phyloP scores from a whole-genome alignment of 495 filamentous ascomycete species.

The Penicillium herquei region DNA sequence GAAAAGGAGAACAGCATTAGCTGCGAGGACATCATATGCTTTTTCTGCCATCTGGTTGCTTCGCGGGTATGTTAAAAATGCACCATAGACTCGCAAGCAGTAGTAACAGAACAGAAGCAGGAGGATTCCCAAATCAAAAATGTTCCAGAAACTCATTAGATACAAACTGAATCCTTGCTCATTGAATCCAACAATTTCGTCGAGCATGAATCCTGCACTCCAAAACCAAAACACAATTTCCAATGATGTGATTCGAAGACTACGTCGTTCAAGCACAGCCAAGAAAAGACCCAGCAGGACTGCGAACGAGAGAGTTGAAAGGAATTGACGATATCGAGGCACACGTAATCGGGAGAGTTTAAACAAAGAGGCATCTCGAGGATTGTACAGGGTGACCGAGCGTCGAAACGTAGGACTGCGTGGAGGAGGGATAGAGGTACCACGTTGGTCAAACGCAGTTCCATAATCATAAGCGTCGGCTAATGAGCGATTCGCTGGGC shows the following conservation, averaged over 20 bases:
- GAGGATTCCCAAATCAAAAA: slow-evolving; percentile 86
- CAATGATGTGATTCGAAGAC: slow-evolving; percentile 70
- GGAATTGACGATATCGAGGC: slow-evolving; percentile 82
- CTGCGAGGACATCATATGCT: slow-evolving; percentile 87
- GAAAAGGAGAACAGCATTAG: slow-evolving; percentile 84
- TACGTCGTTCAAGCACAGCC: slow-evolving; percentile 67
- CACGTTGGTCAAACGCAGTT: slow-evolving; percentile 14
- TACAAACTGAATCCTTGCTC: slow-evolving; percentile 93
- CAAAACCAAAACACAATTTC: slow-evolving; percentile 95
- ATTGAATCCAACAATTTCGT: slow-evolving; percentile 88
- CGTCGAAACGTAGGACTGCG: slow-evolving; percentile 51
- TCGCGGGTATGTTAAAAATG: slow-evolving; percentile 67
- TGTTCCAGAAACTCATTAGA: slow-evolving; percentile 95
- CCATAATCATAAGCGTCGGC: slow-evolving; percentile 29
- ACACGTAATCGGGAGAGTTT: slow-evolving; percentile 88
- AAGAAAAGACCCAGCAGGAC: slow-evolving; percentile 81
- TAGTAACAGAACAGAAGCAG: slow-evolving; percentile 87
- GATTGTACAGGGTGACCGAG: slow-evolving; percentile 85
- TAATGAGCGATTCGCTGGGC: slow-evolving; percentile 32
- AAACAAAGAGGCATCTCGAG: slow-evolving; percentile 81
- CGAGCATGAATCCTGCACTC: slow-evolving; percentile 96
- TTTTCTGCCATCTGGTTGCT: slow-evolving; percentile 65
- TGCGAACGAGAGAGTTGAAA: slow-evolving; percentile 81
- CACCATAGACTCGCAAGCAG: slow-evolving; percentile 79
- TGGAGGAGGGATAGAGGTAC: slow-evolving; percentile 11